Base-by-base conservation (phyloP, 306 rosid species). In the Castanopsis chinensis region DNA sequence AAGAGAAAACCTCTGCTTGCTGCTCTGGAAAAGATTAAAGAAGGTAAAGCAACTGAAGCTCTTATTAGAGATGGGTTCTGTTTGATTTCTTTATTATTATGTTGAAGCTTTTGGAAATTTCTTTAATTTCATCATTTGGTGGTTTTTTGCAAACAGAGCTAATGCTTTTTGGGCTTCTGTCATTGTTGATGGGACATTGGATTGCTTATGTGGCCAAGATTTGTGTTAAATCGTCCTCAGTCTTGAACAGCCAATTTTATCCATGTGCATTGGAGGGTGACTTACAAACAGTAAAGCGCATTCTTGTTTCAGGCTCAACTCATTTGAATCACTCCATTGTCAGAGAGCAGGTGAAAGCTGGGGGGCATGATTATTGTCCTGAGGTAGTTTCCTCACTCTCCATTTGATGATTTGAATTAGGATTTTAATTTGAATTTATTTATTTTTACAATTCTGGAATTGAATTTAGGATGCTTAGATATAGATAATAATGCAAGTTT, bases 121-220 rank as follows among this genome's bases (percentile, higher is more conserved):
- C 5, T 51, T 56, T 18, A 45, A 41, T 58, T n/a, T 80, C 25
- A 61, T 14, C 4, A 30, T 73, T 55, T 73, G 63, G 35, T 63
- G 19, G 35, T 79, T 17, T 27, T 89, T 45, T 82, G 32, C 69
- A 83, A 83, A 76, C 92, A 95, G 99, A 95, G 82, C 80, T 95
- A 37, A 92, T 92, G 94, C 94, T 92, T 41, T 91, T 95, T 83
- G 99, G 99, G 75, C 88, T 95, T 60, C 77, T 92, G 54, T 95
- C 99, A 21, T 82, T 95, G 83, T 61, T 92, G 88, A 92, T 95
- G 99, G 95, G 99, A 17, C 98, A 95, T 81, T 92, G 97, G 97
- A 92, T 86, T 72, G 37, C 84, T 59, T 84, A 81, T 76, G 94
- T 95, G 84, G 97, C 99, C 54, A 91, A 89, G 90, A 90, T 95